Percentiles rank a stretch among this genome's conserved stretches.
These are phyloP conservation scores for Punica granatum DNA, from an alignment of 345 rosid genomes.

Conservation along the genomic window DNA sequence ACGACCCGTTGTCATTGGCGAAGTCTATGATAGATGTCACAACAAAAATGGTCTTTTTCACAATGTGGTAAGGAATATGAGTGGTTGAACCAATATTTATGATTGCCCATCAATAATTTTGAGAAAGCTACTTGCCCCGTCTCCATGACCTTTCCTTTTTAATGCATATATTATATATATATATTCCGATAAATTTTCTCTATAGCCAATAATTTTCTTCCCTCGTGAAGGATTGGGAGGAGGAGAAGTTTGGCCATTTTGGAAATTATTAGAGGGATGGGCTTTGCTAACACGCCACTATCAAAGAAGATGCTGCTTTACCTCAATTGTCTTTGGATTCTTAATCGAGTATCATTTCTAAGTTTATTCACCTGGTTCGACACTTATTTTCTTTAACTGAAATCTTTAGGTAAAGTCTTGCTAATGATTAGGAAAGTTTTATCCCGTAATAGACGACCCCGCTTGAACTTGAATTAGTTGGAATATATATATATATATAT, in stretches of 20 bases:
- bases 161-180: neutral
- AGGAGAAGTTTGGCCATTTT: too few relatives aligned
- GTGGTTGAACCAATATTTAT: constrained; percentile 2
- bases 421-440: too few relatives aligned
- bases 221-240: too few relatives aligned
- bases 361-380: too few relatives aligned
- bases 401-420: too few relatives aligned
- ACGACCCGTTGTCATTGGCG: neutral
- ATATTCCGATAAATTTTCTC: neutral
- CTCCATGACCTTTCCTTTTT: neutral
- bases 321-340: neutral
- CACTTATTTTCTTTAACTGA: too few relatives aligned
- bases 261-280: neutral
- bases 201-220: too few relatives aligned
- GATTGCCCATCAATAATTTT: neutral
- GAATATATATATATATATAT: too few relatives aligned
- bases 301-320: neutral
- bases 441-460: too few relatives aligned
- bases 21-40: neutral
- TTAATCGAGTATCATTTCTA: neutral
- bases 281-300: neutral
- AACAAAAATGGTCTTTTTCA: neutral
- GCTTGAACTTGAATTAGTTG: too few relatives aligned
- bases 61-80: neutral
- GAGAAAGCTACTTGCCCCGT: neutral